Evolutionary conservation across 192 early-diverging fungal genomes (phyloP).

Genomic region (Rhizophagus clarus): DNA sequence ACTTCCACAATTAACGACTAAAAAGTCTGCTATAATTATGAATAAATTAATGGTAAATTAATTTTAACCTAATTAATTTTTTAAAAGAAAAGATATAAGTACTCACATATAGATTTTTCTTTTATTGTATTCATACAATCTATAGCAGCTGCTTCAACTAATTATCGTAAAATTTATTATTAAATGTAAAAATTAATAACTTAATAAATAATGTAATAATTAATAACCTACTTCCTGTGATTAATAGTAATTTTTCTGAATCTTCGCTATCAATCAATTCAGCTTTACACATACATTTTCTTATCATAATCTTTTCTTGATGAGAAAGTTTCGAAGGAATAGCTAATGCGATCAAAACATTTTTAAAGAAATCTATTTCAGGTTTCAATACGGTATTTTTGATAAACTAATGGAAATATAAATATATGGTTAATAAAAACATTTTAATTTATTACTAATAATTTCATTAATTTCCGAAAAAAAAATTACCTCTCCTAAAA

Average conservation of each 20-base stretch:
- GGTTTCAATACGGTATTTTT: background rate
- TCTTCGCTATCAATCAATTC: conserved; percentile 42
- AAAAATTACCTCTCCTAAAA: background rate
- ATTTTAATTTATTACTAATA: no score
- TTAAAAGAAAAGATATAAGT: background rate
- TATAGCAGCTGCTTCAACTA: conserved; percentile 23
- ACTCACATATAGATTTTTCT: background rate
- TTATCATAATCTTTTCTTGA: conserved; percentile 51
- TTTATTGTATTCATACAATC: background rate
- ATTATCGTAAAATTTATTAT: no score
- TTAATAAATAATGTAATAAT: background rate
- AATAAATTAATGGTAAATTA: background rate
- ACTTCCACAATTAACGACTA: conserved; percentile 47
- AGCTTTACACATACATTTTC: conserved; percentile 50
- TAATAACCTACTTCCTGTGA: background rate
- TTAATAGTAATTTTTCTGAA: background rate
- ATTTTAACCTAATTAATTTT: no score
- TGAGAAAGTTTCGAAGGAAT: background rate
- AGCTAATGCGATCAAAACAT: background rate
- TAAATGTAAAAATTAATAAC: no score
- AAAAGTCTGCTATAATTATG: conserved; percentile 31
- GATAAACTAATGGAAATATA: background rate
- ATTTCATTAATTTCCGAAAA: no score
- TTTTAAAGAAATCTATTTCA: background rate
- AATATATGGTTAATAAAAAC: background rate